phyloP scores from a whole-genome alignment of 23 red algal species.

The Gracilariopsis chorda region DNA sequence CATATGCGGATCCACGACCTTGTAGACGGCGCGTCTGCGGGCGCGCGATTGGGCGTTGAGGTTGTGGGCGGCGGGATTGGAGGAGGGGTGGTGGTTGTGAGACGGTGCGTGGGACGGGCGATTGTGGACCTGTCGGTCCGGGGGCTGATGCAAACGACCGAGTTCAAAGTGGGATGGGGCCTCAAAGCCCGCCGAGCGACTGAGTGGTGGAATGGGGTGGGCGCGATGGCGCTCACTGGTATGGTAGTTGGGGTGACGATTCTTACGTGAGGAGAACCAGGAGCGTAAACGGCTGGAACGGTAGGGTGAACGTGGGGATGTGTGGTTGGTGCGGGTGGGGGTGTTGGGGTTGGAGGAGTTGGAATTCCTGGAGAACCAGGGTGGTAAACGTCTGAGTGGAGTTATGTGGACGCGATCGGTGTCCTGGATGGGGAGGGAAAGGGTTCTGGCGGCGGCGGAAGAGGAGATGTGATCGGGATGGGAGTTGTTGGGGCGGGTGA shows the following conservation, averaged over 20 bases:
- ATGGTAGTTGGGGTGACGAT: neutral
- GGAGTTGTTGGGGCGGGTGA: neutral
- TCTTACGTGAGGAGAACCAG: neutral
- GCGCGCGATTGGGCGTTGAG: neutral
- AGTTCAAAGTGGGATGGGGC: neutral
- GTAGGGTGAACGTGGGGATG: neutral
- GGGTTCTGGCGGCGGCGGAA: neutral
- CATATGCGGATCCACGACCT: neutral
- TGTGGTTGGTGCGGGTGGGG: too few relatives aligned
- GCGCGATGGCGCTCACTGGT: neutral
- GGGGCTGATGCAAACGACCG: neutral
- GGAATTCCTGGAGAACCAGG: slow-evolving; percentile 15
- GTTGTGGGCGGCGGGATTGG: neutral
- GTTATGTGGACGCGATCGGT: neutral
- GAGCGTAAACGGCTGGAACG: slow-evolving; percentile 1
- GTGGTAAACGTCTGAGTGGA: neutral
- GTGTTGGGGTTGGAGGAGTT: too few relatives aligned
- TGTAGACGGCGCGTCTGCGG: slow-evolving; percentile 1
- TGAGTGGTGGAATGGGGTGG: neutral
- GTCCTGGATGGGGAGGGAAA: neutral
- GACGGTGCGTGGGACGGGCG: neutral
- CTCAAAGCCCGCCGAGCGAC: neutral
- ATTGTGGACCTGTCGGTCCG: neutral
- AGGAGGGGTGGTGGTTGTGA: neutral
- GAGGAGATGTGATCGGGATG: neutral